These are phyloP conservation scores for Akebia trifoliata DNA, from an alignment of 164 flowering plant genomes.

Conservation along the genomic window DNA sequence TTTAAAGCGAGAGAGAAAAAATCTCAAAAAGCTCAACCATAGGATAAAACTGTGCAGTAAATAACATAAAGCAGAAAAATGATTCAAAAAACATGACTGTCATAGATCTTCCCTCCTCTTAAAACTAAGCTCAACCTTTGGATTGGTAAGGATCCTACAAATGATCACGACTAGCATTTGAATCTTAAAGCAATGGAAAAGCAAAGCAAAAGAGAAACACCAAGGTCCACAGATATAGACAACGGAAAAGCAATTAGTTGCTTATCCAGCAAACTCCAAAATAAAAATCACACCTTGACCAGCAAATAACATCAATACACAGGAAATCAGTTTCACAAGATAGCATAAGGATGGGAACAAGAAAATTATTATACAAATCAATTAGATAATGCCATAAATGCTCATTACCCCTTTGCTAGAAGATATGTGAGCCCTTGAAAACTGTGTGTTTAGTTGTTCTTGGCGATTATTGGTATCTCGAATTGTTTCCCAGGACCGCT, in stretches of 20 bases:
- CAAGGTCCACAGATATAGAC: too few relatives aligned
- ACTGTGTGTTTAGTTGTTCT: constrained; percentile 3
- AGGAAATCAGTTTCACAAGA: not conserved
- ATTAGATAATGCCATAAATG: not conserved
- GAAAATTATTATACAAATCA: not conserved
- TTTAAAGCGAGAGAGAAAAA: not conserved
- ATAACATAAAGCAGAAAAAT: too few relatives aligned
- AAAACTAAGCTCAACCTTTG: too few relatives aligned
- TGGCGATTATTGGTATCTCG: constrained; percentile 60
- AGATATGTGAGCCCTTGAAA: constrained; percentile 33
- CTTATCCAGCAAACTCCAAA: not conserved
- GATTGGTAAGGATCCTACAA: too few relatives aligned
- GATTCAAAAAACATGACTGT: too few relatives aligned
- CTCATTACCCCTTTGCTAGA: constrained; percentile 18
- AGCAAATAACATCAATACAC: not conserved
- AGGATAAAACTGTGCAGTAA: not conserved
- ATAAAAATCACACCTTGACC: not conserved
- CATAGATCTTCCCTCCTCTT: too few relatives aligned
- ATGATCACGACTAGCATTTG: too few relatives aligned
- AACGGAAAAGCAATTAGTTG: not conserved
- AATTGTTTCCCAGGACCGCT: constrained; percentile 60
- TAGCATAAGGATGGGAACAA: not conserved
- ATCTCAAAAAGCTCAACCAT: not conserved
- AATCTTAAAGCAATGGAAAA: too few relatives aligned
- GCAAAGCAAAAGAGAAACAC: too few relatives aligned